Percentiles rank a stretch among this genome's conserved stretches.
These are phyloP conservation scores for Zygoascus biomembranicola DNA, from an alignment of 805 yeast species.

Conservation along the genomic window DNA sequence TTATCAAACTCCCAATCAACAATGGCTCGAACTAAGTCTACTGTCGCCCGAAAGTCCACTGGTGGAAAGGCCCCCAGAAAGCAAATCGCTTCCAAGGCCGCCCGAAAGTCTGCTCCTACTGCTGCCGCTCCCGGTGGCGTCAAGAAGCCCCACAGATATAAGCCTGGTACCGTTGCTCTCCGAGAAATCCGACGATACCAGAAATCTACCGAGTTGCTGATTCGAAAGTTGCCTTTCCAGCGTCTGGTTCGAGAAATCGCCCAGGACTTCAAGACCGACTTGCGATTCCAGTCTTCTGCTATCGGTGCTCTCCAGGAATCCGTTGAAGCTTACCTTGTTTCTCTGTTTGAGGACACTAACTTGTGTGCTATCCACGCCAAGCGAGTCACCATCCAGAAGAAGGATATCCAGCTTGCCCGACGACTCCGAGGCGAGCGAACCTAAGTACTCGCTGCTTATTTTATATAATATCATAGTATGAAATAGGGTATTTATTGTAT, in stretches of 20 bases:
- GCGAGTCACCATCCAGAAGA: conserved; percentile 97
- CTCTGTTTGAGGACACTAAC: conserved; percentile 95
- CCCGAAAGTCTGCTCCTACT: conserved; percentile 80
- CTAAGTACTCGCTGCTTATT: conserved; percentile 18
- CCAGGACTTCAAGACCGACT: conserved; percentile 77
- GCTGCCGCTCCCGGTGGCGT: conserved; percentile 73
- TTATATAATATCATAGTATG: conserved; percentile 4
- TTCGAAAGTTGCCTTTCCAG: conserved; percentile 87
- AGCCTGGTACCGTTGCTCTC: conserved; percentile 92
- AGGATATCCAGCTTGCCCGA: conserved; percentile 89
- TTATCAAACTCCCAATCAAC: conserved; percentile 8
- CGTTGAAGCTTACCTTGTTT: conserved; percentile 95
- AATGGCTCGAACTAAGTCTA: conserved; percentile 86
- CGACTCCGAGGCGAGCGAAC: conserved; percentile 87
- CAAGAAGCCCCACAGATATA: conserved; percentile 88
- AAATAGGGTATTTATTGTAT: conserved; percentile 5
- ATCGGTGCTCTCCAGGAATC: conserved; percentile 93
- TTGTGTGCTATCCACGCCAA: conserved; percentile 98
- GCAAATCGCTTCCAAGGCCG: conserved; percentile 85
- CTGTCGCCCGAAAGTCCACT: conserved; percentile 70
- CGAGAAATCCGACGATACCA: conserved; percentile 91
- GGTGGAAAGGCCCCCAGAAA: conserved; percentile 93
- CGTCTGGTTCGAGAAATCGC: conserved; percentile 86
- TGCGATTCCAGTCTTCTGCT: conserved; percentile 84
- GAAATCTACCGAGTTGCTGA: conserved; percentile 77